These are phyloP conservation scores for Trichosporon faecale DNA, from an alignment of 1,284 basidiomycete species.

Conservation along the genomic window DNA sequence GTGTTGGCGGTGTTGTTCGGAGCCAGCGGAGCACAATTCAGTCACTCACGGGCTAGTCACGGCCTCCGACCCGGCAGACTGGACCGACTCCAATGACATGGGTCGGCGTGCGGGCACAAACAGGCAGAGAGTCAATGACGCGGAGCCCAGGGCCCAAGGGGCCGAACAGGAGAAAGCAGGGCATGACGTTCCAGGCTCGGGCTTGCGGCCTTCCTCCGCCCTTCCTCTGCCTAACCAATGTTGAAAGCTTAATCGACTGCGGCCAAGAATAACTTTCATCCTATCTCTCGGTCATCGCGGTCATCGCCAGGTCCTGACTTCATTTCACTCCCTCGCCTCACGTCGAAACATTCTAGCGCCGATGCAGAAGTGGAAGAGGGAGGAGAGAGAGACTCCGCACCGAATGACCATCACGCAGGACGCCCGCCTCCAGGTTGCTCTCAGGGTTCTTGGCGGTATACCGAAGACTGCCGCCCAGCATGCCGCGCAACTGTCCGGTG, in stretches of 20 bases:
- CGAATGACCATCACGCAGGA: neutral
- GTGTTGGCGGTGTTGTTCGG: neutral
- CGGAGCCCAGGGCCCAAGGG: neutral
- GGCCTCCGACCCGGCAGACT: neutral
- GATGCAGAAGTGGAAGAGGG: no score
- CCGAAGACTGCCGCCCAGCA: neutral
- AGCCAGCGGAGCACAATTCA: neutral
- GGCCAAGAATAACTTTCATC: neutral
- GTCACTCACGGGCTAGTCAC: no score
- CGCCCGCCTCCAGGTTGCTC: no score
- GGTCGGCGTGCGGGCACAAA: neutral
- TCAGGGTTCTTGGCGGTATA: neutral
- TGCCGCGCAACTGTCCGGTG: no score
- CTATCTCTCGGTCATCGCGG: neutral
- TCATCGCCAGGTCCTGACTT: neutral
- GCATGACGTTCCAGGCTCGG: neutral
- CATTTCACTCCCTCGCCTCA: neutral
- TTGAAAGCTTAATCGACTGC: neutral
- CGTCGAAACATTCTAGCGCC: neutral
- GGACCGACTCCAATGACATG: slow-evolving; percentile 1
- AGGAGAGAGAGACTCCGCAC: neutral
- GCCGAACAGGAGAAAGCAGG: neutral
- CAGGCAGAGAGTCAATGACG: neutral
- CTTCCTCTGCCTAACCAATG: neutral
- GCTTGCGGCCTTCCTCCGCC: neutral